Percentiles rank a stretch among this genome's conserved stretches.
These are phyloP conservation scores for Blastocystis sp. DNA, from an alignment of 352 stramenopile species.

Conservation along the genomic window DNA sequence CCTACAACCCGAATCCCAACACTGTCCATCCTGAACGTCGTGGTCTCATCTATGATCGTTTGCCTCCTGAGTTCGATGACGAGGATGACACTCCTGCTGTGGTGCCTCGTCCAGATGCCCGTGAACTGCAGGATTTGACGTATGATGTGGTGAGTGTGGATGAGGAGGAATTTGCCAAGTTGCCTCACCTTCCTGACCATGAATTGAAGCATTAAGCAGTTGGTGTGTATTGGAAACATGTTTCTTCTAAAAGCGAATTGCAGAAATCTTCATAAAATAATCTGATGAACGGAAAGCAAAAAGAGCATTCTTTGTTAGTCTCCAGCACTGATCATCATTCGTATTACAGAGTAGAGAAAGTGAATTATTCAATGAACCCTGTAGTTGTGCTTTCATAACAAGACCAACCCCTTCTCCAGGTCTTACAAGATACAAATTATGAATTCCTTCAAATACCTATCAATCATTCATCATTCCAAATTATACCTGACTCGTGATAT, in stretches of 20 bases:
- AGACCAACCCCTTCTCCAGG: neutral
- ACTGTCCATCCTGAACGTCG: slow-evolving; percentile 36
- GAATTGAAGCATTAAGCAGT: neutral
- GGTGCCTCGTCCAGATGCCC: slow-evolving; percentile 11
- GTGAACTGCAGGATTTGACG: slow-evolving; percentile 21
- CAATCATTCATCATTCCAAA: neutral
- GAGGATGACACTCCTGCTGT: slow-evolving; percentile 6
- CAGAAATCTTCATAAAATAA: neutral
- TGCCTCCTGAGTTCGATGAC: slow-evolving; percentile 50
- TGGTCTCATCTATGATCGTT: slow-evolving; percentile 57
- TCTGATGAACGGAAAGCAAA: slow-evolving; percentile 16
- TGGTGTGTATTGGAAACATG: neutral
- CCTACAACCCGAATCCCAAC: slow-evolving; percentile 25
- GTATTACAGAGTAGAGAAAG: neutral
- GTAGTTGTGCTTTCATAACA: neutral
- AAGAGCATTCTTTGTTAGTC: neutral
- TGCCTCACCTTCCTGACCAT: slow-evolving; percentile 4
- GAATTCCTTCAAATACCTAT: neutral
- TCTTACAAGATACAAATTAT: slow-evolving; percentile 3
- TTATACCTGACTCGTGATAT: neutral
- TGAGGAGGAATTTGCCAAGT: slow-evolving; percentile 36
- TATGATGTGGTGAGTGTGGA: slow-evolving; percentile 31
- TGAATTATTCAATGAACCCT: too few species aligned
- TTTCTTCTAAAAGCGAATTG: neutral
- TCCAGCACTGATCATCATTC: neutral